Conservation (phyloP, 192 early-diverging fungal species). For the Helicostylum pulchrum region DNA sequence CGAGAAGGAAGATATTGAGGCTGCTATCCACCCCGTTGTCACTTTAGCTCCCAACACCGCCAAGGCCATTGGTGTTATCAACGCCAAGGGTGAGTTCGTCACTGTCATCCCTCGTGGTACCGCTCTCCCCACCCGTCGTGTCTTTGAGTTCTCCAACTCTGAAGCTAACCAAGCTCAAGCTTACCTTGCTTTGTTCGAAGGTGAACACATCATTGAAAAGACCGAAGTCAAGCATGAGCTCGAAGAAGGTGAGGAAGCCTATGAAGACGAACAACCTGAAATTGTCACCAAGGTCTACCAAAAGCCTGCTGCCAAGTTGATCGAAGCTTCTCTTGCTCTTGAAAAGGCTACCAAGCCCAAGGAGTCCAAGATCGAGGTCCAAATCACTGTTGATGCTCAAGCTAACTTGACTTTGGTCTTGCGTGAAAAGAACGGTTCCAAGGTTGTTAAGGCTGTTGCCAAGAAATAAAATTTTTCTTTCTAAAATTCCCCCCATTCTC, state of each 20-base stretch:
- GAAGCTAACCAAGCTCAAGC: conserved; percentile 63
- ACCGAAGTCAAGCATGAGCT: conserved; percentile 44
- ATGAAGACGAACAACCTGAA: conserved; percentile 41
- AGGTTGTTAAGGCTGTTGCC: conserved; percentile 43
- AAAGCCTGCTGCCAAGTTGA: conserved; percentile 54
- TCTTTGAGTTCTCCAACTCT: conserved; percentile 68
- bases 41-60: conserved; percentile 58
- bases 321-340: conserved; percentile 64
- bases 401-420: conserved; percentile 48
- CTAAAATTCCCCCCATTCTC: background rate
- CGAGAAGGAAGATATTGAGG: conserved; percentile 59
- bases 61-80: conserved; percentile 75
- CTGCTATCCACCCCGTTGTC: conserved; percentile 47
- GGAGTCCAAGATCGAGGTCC: conserved; percentile 46
- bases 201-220: conserved; percentile 60
- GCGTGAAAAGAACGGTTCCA: conserved; percentile 49
- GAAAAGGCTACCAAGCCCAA: conserved; percentile 49
- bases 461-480: background rate
- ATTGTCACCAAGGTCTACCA: conserved; percentile 42
- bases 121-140: conserved; percentile 79
- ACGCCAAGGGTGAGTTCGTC: conserved; percentile 69
- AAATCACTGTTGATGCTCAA: conserved; percentile 46
- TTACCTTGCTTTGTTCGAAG: conserved; percentile 84
- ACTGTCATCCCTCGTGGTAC: conserved; percentile 81
- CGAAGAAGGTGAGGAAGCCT: conserved; percentile 54